Evolutionary conservation across 495 filamentous ascomycete species (phyloP), one percentile per base, ranked within the genome.

Genomic region (Schizothecium vesticola): DNA sequence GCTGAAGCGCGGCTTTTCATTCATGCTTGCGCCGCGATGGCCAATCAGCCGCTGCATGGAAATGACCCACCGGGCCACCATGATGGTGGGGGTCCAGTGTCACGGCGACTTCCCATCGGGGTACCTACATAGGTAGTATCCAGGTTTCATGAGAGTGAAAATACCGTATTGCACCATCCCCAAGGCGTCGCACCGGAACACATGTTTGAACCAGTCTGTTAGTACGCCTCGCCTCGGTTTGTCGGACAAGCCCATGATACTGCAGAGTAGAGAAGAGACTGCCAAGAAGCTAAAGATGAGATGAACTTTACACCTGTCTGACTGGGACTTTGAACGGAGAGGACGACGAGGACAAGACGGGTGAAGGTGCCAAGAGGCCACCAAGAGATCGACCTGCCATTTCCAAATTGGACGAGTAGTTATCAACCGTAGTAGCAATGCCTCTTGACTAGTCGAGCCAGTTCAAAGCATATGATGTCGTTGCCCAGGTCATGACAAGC

Each of bases 41-140:
- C 65, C 65, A 67, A 67, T 61, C 65, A 67, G 36, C 23, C 16
- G 43, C 66, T 25, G 63, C 56, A 21, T 60, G 58, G 5, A n/a
- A 23, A n/a, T 7, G 43, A 51, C 16, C 43, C 43, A n/a, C 43
- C 43, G 19, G 43, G 19, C 24, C 58, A 59, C 58, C 22, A 16
- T 16, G 13, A 28, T n/a, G 58, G 58, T 59, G 58, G 58, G 21
- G 23, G 26, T 24, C 26, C 58, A 59, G 23, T 59, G 58, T 59
- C 58, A 59, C 58, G 5, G 43, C 43, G 43, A 51, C 43, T 51
- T 51, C 19, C 16, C 19, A 51, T n/a, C 43, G 36, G 13, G 36
- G 36, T 16, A 43, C 16, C 43, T 6, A 28, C 26, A 6, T n/a
- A n/a, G n/a, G n/a, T n/a, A n/a, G n/a, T n/a, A n/a, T 8, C 43